Evolutionary conservation across 139 green algal species (phyloP).

Genomic region (Chlorella sp.): DNA sequence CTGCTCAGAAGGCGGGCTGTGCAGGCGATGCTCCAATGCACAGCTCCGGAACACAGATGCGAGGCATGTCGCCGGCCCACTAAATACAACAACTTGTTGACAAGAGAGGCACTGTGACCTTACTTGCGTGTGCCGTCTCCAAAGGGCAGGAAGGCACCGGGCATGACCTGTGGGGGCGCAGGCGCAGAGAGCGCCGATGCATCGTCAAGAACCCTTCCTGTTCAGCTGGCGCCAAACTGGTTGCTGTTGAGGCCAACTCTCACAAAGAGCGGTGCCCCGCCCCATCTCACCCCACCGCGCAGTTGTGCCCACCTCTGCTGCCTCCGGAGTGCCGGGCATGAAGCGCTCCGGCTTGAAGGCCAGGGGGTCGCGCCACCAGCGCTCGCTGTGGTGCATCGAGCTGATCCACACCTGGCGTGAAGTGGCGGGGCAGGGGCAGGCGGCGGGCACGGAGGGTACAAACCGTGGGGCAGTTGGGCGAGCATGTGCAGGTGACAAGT

Average conservation of each 20-base stretch:
- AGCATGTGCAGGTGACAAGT: too few species aligned
- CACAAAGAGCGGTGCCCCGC: neutral
- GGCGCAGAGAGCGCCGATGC: too few species aligned
- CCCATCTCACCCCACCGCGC: neutral
- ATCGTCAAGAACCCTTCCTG: too few species aligned
- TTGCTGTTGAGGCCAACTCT: neutral
- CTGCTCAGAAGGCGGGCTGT: too few species aligned
- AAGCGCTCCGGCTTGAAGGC: conserved; percentile 19
- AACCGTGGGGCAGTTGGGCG: neutral
- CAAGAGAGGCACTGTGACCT: too few species aligned
- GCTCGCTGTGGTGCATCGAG: conserved; percentile 10
- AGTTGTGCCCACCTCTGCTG: conserved; percentile 1
- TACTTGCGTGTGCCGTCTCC: neutral
- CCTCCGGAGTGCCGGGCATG: conserved; percentile 1
- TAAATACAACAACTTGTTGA: too few species aligned
- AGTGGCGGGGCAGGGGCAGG: neutral
- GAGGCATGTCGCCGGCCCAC: too few species aligned
- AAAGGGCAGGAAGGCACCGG: neutral
- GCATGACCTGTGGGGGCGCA: neutral
- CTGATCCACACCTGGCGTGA: neutral
- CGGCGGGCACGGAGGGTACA: neutral
- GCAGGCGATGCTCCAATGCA: too few species aligned
- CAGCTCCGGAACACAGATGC: too few species aligned
- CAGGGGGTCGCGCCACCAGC: neutral
- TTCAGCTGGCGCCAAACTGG: too few species aligned